Conservation (phyloP, 306 rosid species). For the Malus sylvestris region DNA sequence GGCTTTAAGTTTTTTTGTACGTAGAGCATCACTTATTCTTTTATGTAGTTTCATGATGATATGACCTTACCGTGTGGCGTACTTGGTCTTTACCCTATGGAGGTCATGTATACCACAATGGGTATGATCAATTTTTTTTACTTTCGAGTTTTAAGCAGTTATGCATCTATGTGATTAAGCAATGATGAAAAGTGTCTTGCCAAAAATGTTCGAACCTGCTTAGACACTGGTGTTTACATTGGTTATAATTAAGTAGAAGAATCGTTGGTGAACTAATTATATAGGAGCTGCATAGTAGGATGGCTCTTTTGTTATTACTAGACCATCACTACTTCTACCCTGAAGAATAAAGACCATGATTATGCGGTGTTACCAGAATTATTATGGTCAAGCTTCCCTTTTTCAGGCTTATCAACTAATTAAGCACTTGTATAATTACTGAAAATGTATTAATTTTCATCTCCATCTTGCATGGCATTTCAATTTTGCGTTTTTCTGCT, state of each 20-base stretch:
- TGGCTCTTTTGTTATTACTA: background rate
- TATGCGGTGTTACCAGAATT: background rate
- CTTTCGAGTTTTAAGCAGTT: no score
- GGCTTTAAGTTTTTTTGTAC: no score
- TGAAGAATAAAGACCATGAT: background rate
- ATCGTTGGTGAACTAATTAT: background rate
- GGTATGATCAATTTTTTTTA: no score
- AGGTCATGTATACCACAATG: conserved; percentile 22
- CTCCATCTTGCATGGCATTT: background rate
- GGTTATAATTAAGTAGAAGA: background rate
- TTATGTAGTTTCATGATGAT: conserved; percentile 81
- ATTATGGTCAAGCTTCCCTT: background rate
- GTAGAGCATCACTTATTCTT: background rate
- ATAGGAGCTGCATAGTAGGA: background rate
- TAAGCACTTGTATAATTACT: background rate
- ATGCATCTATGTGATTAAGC: no score
- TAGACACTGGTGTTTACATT: background rate
- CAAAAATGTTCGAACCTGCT: background rate
- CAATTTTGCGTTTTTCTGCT: background rate
- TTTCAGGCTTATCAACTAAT: no score
- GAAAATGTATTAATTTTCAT: background rate
- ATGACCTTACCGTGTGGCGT: conserved; percentile 88
- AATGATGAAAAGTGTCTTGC: no score
- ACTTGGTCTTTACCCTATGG: conserved; percentile 77
- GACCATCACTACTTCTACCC: background rate